A percentile compares a stretch with the other conserved stretches of the same genome.
phyloP scores from a whole-genome alignment of 768 basidiomycete species.

The Lyophyllum semitale region DNA sequence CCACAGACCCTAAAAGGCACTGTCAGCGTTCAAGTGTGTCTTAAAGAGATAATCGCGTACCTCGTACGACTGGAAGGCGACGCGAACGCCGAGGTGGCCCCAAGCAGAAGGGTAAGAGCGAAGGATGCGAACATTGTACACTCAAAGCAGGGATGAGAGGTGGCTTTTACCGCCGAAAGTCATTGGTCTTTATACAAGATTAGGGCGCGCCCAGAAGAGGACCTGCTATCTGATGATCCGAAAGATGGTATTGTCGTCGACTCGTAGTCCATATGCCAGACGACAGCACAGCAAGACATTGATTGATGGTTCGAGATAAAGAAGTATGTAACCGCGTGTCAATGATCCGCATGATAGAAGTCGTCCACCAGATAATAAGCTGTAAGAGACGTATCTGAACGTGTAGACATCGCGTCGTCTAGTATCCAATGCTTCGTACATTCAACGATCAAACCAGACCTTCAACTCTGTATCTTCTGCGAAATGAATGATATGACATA shows the following conservation, averaged over 20 bases:
- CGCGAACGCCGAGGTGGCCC: constrained; percentile 27
- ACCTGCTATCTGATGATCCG: background rate
- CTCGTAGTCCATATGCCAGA: constrained; percentile 2
- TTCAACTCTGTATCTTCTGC: background rate
- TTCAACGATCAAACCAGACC: background rate
- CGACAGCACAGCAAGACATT: background rate
- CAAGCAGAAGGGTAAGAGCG: constrained; percentile 28
- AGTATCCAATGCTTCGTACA: no score
- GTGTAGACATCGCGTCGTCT: no score
- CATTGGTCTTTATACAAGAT: constrained; percentile 1
- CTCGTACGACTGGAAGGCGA: constrained; percentile 31
- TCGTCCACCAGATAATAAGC: background rate
- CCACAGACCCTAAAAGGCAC: constrained; percentile 35
- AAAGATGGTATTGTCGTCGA: background rate
- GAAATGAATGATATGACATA: no score
- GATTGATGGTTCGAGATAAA: constrained; percentile 6
- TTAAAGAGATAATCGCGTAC: background rate
- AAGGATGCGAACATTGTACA: constrained; percentile 27
- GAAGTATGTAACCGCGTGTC: constrained; percentile 14
- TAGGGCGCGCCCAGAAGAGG: background rate
- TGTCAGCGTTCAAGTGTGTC: background rate
- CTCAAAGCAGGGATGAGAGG: constrained; percentile 7
- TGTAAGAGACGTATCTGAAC: background rate
- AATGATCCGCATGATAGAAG: constrained; percentile 12
- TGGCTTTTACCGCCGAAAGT: background rate